Percentiles rank a stretch among this genome's conserved stretches.
phyloP scores from a whole-genome alignment of 352 stramenopile genomes.

The Phytophthora gonapodyides region DNA sequence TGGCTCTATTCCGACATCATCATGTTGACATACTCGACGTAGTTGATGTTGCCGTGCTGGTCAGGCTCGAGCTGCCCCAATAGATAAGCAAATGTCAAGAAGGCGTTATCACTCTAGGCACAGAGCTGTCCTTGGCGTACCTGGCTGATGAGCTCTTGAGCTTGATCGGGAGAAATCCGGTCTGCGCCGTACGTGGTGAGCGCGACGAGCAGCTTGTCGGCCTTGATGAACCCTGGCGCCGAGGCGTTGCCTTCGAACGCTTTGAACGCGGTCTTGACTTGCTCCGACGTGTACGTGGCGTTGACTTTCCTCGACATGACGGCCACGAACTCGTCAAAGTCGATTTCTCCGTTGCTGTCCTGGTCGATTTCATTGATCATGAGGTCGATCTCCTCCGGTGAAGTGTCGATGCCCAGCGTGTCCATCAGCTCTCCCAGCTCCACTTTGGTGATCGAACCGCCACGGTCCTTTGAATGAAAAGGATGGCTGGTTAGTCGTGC shows the following conservation, averaged over 20 bases:
- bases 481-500: background rate
- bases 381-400: constrained; percentile 92
- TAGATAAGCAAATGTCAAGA: constrained; percentile 6
- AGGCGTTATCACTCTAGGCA: too few species aligned
- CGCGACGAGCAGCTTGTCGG: constrained; percentile 83
- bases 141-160: constrained; percentile 91
- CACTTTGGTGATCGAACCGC: constrained; percentile 94
- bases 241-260: constrained; percentile 71
- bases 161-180: constrained; percentile 90
- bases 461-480: constrained; percentile 75
- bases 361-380: constrained; percentile 97
- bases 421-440: constrained; percentile 95
- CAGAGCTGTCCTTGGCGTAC: constrained; percentile 27
- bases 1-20: constrained; percentile 90
- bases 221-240: constrained; percentile 79
- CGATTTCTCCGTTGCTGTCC: constrained; percentile 94
- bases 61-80: constrained; percentile 87
- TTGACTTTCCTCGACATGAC: constrained; percentile 96
- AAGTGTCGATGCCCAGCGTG: constrained; percentile 93
- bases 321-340: constrained; percentile 95
- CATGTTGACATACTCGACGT: constrained; percentile 95
- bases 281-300: constrained; percentile 91
- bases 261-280: constrained; percentile 93
- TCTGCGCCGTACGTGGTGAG: constrained; percentile 92
- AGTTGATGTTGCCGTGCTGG: constrained; percentile 93